phyloP scores from a whole-genome alignment of 352 stramenopile genomes.

The Lagenidium giganteum region DNA sequence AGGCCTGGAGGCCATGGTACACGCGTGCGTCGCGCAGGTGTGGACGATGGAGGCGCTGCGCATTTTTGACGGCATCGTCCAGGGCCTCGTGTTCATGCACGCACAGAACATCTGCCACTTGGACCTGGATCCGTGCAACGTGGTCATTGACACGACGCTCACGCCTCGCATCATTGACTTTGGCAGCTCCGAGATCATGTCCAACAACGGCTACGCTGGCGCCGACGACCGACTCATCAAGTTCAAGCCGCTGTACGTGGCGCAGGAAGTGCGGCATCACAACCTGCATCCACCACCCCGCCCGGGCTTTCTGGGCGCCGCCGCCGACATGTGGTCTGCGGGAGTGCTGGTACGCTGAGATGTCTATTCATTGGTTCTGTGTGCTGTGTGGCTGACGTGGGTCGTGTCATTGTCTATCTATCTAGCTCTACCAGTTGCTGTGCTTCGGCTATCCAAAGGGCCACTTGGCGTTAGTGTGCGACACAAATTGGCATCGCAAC shows the following conservation, averaged over 20 bases:
- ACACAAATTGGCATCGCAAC: conserved; percentile 71
- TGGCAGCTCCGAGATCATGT: conserved; percentile 77
- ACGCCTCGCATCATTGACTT: conserved; percentile 75
- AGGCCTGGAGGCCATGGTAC: conserved; percentile 46
- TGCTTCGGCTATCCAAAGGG: conserved; percentile 81
- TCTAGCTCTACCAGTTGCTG: conserved; percentile 73
- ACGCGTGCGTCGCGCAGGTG: conserved; percentile 50
- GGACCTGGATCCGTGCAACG: conserved; percentile 75
- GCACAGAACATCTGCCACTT: conserved; percentile 72
- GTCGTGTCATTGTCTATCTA: conserved; percentile 7
- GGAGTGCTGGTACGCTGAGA: conserved; percentile 53
- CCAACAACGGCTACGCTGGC: conserved; percentile 51
- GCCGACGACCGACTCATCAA: conserved; percentile 55
- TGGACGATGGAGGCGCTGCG: conserved; percentile 68
- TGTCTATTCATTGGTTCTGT: neutral
- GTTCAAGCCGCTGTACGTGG: conserved; percentile 76
- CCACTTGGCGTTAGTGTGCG: conserved; percentile 64
- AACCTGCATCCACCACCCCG: conserved; percentile 50
- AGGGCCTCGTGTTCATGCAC: conserved; percentile 76
- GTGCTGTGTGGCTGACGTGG: neutral
- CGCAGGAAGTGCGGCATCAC: conserved; percentile 59
- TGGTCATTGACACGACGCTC: conserved; percentile 53
- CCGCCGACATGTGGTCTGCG: conserved; percentile 76
- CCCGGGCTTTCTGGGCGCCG: conserved; percentile 57
- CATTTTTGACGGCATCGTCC: conserved; percentile 62